phyloP scores from a whole-genome alignment of 75 land plant genomes.

The Isoetes taiwanensis region DNA sequence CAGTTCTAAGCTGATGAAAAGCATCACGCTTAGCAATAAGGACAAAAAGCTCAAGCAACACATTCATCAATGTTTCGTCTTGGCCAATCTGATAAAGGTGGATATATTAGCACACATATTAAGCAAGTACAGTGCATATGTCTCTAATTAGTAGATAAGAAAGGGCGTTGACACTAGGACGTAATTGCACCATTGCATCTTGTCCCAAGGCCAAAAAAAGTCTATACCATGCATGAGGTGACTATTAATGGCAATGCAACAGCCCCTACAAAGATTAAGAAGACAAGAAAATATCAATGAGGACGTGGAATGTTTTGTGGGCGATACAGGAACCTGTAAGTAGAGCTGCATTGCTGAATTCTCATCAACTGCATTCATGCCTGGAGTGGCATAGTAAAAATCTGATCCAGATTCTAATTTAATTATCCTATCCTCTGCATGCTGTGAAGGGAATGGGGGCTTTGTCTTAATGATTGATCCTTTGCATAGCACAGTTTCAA shows the following conservation, averaged over 20 bases:
- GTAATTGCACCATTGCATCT: no score
- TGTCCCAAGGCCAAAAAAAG: no score
- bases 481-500: slow-evolving; percentile 51
- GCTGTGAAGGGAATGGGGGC: slow-evolving; percentile 66
- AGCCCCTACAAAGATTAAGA: not conserved
- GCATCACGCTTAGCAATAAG: slow-evolving; percentile 74
- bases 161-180: no score
- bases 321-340: no score
- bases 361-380: slow-evolving; percentile 54
- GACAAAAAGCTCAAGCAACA: slow-evolving; percentile 80
- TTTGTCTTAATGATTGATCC: slow-evolving; percentile 33
- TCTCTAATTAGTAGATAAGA: no score
- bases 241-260: not conserved
- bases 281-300: not conserved
- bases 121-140: no score
- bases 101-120: not conserved
- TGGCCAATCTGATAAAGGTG: slow-evolving; percentile 84
- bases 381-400: slow-evolving; percentile 41
- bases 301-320: not conserved
- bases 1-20: slow-evolving; percentile 87
- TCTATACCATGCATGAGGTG: no score
- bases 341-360: slow-evolving; percentile 82
- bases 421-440: slow-evolving; percentile 57
- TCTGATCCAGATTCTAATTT: slow-evolving; percentile 48
- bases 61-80: slow-evolving; percentile 61